Evolutionary conservation across 306 rosid genomes (phyloP).

Genomic region (Spatholobus suberectus): DNA sequence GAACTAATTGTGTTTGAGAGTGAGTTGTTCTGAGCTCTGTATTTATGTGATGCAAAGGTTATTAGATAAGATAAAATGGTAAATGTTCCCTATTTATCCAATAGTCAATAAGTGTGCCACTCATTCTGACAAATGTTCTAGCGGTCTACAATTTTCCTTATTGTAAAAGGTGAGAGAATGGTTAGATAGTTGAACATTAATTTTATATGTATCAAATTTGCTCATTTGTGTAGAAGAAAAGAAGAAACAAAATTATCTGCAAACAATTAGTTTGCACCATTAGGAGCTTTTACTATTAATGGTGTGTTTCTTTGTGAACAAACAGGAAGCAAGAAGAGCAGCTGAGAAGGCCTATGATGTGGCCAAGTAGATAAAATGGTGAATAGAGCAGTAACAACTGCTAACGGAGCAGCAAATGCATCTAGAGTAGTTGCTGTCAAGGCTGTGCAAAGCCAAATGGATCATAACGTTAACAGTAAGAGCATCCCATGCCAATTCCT

Average conservation of each 20-base stretch:
- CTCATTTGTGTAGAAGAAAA: neutral
- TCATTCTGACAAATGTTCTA: neutral
- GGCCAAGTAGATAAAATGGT: slow-evolving; percentile 91
- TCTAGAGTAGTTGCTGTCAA: slow-evolving; percentile 95
- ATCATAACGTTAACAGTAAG: slow-evolving; percentile 57
- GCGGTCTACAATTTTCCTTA: neutral
- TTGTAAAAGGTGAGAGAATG: neutral
- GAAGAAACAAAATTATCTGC: slow-evolving; percentile 4
- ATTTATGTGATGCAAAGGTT: too few relatives aligned
- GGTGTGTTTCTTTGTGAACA: slow-evolving; percentile 8
- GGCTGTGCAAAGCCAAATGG: slow-evolving; percentile 90
- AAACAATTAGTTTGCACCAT: neutral
- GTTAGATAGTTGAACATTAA: neutral
- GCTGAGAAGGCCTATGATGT: too few relatives aligned
- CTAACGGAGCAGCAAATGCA: slow-evolving; percentile 92
- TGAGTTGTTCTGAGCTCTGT: neutral
- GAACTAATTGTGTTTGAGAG: neutral
- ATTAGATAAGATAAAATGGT: too few relatives aligned
- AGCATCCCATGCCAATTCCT: slow-evolving; percentile 59
- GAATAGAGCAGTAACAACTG: slow-evolving; percentile 82
- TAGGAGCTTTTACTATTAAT: neutral
- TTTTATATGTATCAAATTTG: slow-evolving; percentile 6
- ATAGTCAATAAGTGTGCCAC: neutral
- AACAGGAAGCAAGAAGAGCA: slow-evolving; percentile 89
- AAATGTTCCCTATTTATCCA: too few relatives aligned